Evolutionary conservation across 1,139 yeast species (phyloP).

Genomic region (Candida sanyaensis): DNA sequence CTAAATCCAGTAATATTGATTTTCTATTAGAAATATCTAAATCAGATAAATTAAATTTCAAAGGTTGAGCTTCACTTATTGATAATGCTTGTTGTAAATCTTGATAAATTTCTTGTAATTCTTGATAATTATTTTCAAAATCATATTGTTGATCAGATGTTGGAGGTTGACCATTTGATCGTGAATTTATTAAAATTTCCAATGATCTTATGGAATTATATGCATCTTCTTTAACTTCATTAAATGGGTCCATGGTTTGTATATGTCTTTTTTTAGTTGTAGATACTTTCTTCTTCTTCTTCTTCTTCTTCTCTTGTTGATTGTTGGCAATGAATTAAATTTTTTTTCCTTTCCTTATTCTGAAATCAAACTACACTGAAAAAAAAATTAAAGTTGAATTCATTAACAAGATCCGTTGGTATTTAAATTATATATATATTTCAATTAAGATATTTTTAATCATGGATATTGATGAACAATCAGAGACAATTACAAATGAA

Average conservation of each 20-base stretch:
- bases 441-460: no score
- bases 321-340: neutral
- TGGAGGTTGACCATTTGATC: slow-evolving; percentile 25
- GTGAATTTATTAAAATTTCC: slow-evolving; percentile 27
- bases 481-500: neutral
- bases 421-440: no score
- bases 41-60: slow-evolving; percentile 52
- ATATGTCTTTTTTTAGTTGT: neutral
- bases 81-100: slow-evolving; percentile 73
- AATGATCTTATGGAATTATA: slow-evolving; percentile 26
- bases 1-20: slow-evolving; percentile 48
- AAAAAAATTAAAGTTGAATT: no score
- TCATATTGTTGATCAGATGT: slow-evolving; percentile 40
- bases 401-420: no score
- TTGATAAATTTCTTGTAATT: slow-evolving; percentile 70
- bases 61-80: slow-evolving; percentile 62
- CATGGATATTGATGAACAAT: slow-evolving; percentile 1
- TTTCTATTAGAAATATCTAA: slow-evolving; percentile 56
- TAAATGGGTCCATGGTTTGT: slow-evolving; percentile 79
- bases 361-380: no score
- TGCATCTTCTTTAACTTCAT: slow-evolving; percentile 80
- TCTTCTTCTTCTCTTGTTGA: neutral
- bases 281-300: neutral
- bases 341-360: neutral
- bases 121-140: slow-evolving; percentile 66